These are phyloP conservation scores for Keithomyces neogunnii DNA, from an alignment of 2,329 filamentous ascomycete species.

Conservation along the genomic window DNA sequence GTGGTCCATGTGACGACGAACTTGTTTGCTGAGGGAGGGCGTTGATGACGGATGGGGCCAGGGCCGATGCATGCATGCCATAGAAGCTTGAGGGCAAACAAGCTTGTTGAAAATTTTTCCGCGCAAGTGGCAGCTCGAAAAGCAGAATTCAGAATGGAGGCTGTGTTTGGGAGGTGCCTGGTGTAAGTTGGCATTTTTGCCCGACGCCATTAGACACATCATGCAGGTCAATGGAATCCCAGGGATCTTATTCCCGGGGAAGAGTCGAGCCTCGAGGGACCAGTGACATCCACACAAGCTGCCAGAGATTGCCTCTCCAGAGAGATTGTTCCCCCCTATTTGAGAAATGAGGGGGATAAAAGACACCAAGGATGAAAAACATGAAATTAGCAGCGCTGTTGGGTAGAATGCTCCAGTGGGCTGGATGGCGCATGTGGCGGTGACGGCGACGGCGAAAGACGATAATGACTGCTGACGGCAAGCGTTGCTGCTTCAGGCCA, in stretches of 20 bases:
- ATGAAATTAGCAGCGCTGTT: background rate
- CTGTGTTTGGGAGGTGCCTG: no score
- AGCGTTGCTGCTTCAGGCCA: background rate
- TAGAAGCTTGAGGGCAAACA: no score
- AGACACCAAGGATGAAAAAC: background rate
- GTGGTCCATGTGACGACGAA: background rate
- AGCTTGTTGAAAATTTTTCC: no score
- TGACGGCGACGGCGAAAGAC: background rate
- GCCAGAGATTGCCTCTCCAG: no score
- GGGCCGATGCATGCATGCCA: background rate
- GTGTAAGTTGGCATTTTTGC: no score
- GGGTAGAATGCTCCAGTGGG: background rate
- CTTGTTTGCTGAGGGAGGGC: background rate
- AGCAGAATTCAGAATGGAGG: no score
- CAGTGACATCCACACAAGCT: no score
- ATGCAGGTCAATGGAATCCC: no score
- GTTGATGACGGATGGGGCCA: background rate
- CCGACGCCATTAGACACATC: no score
- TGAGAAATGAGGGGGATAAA: background rate
- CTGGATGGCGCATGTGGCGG: background rate
- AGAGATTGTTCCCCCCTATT: background rate
- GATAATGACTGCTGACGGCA: background rate
- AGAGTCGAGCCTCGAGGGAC: no score
- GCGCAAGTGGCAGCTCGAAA: no score
- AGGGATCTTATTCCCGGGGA: no score